phyloP scores from a whole-genome alignment of 1,139 yeast genomes.

The Yamadazyma friedrichii region DNA sequence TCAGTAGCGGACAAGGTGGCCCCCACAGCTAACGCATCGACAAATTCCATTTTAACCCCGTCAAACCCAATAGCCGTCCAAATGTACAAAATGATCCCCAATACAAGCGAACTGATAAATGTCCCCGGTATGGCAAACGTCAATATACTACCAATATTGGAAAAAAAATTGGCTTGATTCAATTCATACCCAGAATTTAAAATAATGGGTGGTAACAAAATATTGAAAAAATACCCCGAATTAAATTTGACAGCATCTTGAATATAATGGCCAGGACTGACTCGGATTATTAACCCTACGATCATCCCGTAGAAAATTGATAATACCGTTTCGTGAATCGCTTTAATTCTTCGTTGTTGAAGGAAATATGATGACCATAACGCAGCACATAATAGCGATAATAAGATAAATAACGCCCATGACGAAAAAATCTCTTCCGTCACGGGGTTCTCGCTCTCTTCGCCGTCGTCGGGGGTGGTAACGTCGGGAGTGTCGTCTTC shows the following conservation, averaged over 20 bases:
- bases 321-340: conserved; percentile 93
- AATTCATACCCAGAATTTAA: conserved; percentile 94
- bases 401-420: conserved; percentile 91
- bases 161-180: conserved; percentile 92
- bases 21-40: conserved; percentile 95
- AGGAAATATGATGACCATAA: conserved; percentile 93
- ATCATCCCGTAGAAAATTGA: conserved; percentile 97
- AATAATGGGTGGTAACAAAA: conserved; percentile 92
- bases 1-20: conserved; percentile 98
- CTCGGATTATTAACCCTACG: conserved; percentile 85
- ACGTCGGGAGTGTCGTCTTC: conserved; percentile 49
- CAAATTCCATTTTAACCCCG: conserved; percentile 83
- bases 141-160: conserved; percentile 86
- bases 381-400: conserved; percentile 80
- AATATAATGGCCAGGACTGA: conserved; percentile 93
- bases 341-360: conserved; percentile 88
- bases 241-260: conserved; percentile 97
- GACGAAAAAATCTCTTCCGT: conserved; percentile 94
- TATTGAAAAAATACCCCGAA: conserved; percentile 90
- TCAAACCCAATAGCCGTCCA: conserved; percentile 95
- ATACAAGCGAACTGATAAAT: conserved; percentile 82
- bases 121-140: conserved; percentile 98
- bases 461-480: conserved; percentile 57
- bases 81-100: conserved; percentile 78
- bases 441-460: conserved; percentile 78